Evolutionary conservation across 306 rosid species (phyloP).

Genomic region (Sicyos baderoa): DNA sequence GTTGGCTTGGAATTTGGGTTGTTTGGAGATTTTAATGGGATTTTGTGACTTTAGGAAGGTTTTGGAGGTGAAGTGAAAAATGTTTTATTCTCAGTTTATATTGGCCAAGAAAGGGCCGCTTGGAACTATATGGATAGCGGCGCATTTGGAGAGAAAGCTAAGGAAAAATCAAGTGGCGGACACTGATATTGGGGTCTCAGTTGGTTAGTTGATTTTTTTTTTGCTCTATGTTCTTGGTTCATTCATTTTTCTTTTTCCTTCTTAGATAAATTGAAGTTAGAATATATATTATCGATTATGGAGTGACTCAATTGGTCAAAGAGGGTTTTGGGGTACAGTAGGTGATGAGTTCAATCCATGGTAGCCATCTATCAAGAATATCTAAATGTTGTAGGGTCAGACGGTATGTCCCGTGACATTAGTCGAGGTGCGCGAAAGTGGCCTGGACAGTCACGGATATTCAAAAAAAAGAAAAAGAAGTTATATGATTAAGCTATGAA

Average conservation of each 20-base stretch:
- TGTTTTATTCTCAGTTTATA: constrained; percentile 98
- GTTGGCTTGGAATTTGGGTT: constrained; percentile 10
- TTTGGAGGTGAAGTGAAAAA: constrained; percentile 28
- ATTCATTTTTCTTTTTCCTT: background rate
- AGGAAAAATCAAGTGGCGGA: constrained; percentile 98
- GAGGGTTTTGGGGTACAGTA: no score
- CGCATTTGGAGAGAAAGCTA: constrained; percentile 98
- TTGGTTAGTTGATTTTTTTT: constrained; percentile 46
- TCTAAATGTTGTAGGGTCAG: no score
- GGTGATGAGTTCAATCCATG: no score
- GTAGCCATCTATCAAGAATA: no score
- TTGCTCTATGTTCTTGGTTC: background rate
- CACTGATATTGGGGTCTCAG: constrained; percentile 95
- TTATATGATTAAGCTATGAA: background rate
- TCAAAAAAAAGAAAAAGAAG: no score
- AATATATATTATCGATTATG: no score
- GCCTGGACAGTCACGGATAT: no score
- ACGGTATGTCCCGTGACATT: no score
- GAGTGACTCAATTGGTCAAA: no score
- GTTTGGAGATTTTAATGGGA: constrained; percentile 17
- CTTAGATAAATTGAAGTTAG: background rate
- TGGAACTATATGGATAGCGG: constrained; percentile 99
- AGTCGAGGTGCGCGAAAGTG: no score
- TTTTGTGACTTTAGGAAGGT: constrained; percentile 11
- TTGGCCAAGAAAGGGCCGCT: constrained; percentile 99